Evolutionary conservation across 2,329 filamentous ascomycete species (phyloP), one percentile per base, ranked within the genome.

Genomic region (Teratosphaeria gauchensis): DNA sequence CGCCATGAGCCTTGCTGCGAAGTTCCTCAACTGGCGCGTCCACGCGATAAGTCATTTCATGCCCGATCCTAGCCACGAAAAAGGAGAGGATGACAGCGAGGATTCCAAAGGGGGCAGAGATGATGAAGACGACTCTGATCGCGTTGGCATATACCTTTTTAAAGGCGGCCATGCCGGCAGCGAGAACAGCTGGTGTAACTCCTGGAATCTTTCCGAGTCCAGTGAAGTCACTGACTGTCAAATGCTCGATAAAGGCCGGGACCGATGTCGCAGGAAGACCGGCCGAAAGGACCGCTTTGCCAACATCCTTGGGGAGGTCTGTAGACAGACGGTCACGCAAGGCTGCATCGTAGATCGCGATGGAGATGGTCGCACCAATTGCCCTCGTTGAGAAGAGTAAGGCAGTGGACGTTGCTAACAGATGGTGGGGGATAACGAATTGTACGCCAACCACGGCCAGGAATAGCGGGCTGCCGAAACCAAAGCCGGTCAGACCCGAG

Each of bases 261-360:
- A 74, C 64, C 11, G 69, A 63, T 3, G 65, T 66, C 12, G 64
- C 61, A 0, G 73, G 69, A 0, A 78, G 64, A 0, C 76, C 76
- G 1, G 74, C 76, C 2, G 64, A 64, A 11, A 75, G 59, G 0
- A 70, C 70, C 0, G 70, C 75, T 1, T 71, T 66, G 1, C 71
- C 65, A 5, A 77, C 66, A 48, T 72, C 68, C 7, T 65, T 60
- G 1, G 74, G 71, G 2, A 78, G 68, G 0, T 73, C 74, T 5
- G 62, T 66, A 1, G 67, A 62, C 2, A 76, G 66, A 2, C 76
- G 70, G 58, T 75, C 74, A 30, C 67, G 71, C 8, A 78, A 61
- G 46, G 76, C 74, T 1, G 73, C 71, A 5, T 69, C 70, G 61
- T 77, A 78, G 7, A 77, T 72, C 7, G 74, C 70, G 5, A 74